Conservation (phyloP, 2,329 filamentous ascomycete species). For the Mycosphaerella sp. region DNA sequence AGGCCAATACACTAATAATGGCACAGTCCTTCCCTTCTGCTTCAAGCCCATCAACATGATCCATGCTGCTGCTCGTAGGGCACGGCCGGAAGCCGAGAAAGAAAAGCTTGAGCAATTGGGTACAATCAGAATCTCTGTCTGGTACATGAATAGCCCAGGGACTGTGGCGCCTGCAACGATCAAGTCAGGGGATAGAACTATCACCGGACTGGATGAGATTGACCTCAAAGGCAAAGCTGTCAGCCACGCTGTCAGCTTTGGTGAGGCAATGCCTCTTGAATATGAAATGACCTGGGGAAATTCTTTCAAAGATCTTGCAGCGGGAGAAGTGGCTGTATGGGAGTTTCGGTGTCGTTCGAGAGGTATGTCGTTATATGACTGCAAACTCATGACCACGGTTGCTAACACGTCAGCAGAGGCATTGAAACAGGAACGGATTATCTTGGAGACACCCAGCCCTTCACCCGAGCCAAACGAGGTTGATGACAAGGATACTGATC, state of each 20-base stretch:
- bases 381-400: too few species aligned
- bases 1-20: slow-evolving; percentile 2
- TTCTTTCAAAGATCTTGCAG: neutral
- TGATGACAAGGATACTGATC: slow-evolving; percentile 7
- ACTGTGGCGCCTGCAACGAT: neutral
- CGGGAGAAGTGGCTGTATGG: neutral
- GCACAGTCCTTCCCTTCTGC: slow-evolving; percentile 7
- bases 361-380: neutral
- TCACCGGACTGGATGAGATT: neutral
- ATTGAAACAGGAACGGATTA: neutral
- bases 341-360: slow-evolving; percentile 7
- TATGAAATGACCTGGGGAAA: neutral
- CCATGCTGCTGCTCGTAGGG: neutral
- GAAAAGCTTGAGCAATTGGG: slow-evolving; percentile 3
- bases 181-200: neutral
- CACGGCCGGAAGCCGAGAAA: neutral
- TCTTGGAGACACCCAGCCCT: neutral
- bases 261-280: neutral
- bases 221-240: slow-evolving; percentile 16
- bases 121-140: slow-evolving; percentile 7
- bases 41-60: neutral
- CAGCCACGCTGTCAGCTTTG: slow-evolving; percentile 13
- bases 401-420: neutral
- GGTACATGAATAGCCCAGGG: slow-evolving; percentile 1
- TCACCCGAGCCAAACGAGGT: slow-evolving; percentile 8